Evolutionary conservation across 2,329 filamentous ascomycete species (phyloP).

Genomic region (Xylaria arbuscula): DNA sequence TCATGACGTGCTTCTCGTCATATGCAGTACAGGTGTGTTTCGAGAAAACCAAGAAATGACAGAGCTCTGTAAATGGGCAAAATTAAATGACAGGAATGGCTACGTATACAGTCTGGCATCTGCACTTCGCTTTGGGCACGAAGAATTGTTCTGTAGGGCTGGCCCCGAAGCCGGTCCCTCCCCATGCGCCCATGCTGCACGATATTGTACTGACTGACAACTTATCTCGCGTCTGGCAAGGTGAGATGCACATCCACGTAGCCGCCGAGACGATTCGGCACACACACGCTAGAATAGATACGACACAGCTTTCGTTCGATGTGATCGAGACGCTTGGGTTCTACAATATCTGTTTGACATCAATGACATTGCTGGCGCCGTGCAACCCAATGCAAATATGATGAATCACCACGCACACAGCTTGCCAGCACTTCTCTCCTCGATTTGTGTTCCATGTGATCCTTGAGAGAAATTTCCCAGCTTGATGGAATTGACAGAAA

Average conservation of each 20-base stretch:
- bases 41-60: slow-evolving; percentile 18
- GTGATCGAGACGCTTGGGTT: slow-evolving; percentile 22
- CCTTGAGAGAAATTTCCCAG: background rate
- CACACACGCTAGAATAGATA: slow-evolving; percentile 13
- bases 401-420: slow-evolving; percentile 26
- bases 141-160: slow-evolving; percentile 34
- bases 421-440: slow-evolving; percentile 12
- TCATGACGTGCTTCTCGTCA: slow-evolving; percentile 29
- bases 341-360: slow-evolving; percentile 1
- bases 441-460: background rate
- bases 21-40: slow-evolving; percentile 16
- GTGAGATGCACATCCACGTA: slow-evolving; percentile 36
- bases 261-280: slow-evolving; percentile 29
- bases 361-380: slow-evolving; percentile 21
- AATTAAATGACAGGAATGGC: slow-evolving; percentile 18
- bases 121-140: slow-evolving; percentile 25
- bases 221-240: slow-evolving; percentile 29
- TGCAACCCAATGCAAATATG: slow-evolving; percentile 29
- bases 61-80: slow-evolving; percentile 11
- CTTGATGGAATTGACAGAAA: background rate
- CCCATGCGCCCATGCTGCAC: slow-evolving; percentile 20
- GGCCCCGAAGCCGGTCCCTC: slow-evolving; percentile 27
- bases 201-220: slow-evolving; percentile 25
- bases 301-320: slow-evolving; percentile 2
- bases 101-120: background rate